Base-by-base conservation (phyloP, 2,329 filamentous ascomycete species). In the Fusarium sp. region DNA sequence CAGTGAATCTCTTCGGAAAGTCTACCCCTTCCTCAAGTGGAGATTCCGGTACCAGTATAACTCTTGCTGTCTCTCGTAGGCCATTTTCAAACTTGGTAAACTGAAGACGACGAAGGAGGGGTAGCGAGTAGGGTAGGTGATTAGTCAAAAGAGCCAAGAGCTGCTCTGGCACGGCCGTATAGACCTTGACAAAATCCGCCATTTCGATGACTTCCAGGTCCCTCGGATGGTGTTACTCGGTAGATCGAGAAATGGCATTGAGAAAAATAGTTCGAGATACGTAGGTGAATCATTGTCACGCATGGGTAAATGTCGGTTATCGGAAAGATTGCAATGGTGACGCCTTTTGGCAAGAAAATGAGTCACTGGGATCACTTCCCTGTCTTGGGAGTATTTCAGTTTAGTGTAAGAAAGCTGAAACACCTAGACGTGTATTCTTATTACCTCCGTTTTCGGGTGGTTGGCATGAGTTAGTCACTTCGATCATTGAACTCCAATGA, bases 91-190 rank as follows among this genome's bases (percentile, higher is more conserved):
- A 80, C n/a, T 78, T 83, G 28, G 86, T 83, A 79, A 90, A 91
- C 69, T 92, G 89, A 10, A 93, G 82, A 6, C 91, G 86, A n/a
- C 92, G 87, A 51, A 90, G 84, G 9, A 93, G 81, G 11, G 89
- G 86, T 20, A 93, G 82, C 9, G 90, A 89, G 74, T 87, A 82
- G 0, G 91, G 91, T 14, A 92, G 81, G 39, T 88, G 84, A 7
- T 80, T 76, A 32, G 80, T 77, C 0, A 93, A 85, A 18, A 88
- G 84, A 6, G 74, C 63, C n/a, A 89, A 78, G 47, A 91, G 80
- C 69, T 70, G 72, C 17, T 64, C 70, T 1, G 84, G 80, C 10
- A 81, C 78, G 8, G 72, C 51, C 9, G 76, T 72, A 59, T 82
- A 83, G n/a, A 80, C 72, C 17, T 63, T 58, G 0, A 30, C 38